Percentiles rank a stretch among this genome's conserved stretches.
These are phyloP conservation scores for Thraustochytrium sp. DNA, from an alignment of 352 stramenopile species.

Conservation along the genomic window DNA sequence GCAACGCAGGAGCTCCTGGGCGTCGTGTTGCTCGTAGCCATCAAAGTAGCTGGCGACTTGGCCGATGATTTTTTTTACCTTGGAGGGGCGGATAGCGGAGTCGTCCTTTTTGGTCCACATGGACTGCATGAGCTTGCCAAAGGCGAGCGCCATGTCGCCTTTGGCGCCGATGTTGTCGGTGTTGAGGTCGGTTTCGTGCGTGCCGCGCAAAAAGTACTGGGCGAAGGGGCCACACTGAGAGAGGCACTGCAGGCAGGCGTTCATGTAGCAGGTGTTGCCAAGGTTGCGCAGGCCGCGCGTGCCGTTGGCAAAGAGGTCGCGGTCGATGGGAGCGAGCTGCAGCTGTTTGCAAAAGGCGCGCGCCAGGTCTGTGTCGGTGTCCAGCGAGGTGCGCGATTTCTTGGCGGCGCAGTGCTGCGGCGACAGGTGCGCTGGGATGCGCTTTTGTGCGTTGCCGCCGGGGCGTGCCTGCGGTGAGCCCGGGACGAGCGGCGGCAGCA, in stretches of 20 bases:
- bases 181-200: constrained; percentile 4
- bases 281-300: constrained; percentile 65
- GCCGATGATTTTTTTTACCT: constrained; percentile 44
- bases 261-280: constrained; percentile 78
- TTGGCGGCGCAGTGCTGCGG: neutral
- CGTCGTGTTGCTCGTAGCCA: constrained; percentile 77
- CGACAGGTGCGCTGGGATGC: neutral
- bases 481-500: neutral
- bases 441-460: neutral
- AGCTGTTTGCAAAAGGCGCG: neutral
- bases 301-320: constrained; percentile 40
- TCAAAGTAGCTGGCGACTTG: constrained; percentile 62
- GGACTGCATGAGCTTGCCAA: constrained; percentile 63
- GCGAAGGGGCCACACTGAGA: constrained; percentile 49
- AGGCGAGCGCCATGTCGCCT: constrained; percentile 52
- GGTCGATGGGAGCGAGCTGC: neutral
- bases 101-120: constrained; percentile 57
- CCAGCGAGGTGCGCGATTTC: neutral
- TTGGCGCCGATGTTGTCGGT: constrained; percentile 48
- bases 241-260: constrained; percentile 71
- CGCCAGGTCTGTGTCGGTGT: neutral
- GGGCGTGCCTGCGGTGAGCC: neutral
- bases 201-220: constrained; percentile 46
- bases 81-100: constrained; percentile 1
- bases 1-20: constrained; percentile 79